Evolutionary conservation across 306 rosid species (phyloP).

Genomic region (Ormosia emarginata): DNA sequence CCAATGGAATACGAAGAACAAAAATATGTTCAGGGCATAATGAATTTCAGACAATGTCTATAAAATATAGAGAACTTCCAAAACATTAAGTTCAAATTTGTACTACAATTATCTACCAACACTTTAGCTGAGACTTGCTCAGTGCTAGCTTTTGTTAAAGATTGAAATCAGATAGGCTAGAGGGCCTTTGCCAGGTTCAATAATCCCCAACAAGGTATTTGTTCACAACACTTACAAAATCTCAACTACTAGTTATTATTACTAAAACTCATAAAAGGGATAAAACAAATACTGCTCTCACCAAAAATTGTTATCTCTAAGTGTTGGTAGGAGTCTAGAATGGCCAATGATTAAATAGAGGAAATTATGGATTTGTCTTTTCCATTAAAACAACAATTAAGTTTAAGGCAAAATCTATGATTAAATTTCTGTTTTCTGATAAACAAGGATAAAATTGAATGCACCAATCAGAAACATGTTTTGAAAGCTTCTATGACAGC

Average conservation of each 20-base stretch:
- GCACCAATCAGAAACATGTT: slow-evolving; percentile 1
- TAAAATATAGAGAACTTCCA: background rate
- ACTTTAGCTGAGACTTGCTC: background rate
- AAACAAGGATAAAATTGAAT: background rate
- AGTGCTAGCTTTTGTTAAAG: background rate
- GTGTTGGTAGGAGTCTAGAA: background rate
- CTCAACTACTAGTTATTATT: background rate
- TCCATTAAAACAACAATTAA: background rate
- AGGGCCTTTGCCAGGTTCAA: background rate
- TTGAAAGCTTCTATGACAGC: background rate
- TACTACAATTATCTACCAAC: background rate
- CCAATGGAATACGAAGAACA: background rate
- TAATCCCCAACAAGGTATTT: background rate
- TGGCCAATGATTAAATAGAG: background rate
- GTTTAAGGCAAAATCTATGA: background rate
- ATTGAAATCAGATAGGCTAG: background rate
- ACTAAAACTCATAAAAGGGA: background rate
- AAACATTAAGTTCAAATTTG: background rate
- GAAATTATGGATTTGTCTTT: background rate
- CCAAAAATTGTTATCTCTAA: background rate
- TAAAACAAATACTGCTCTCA: background rate
- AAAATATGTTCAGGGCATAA: background rate
- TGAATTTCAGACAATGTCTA: background rate
- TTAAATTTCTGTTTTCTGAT: background rate
- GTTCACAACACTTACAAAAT: background rate